phyloP scores from a whole-genome alignment of 768 basidiomycete genomes.

The Mycena vitilis region DNA sequence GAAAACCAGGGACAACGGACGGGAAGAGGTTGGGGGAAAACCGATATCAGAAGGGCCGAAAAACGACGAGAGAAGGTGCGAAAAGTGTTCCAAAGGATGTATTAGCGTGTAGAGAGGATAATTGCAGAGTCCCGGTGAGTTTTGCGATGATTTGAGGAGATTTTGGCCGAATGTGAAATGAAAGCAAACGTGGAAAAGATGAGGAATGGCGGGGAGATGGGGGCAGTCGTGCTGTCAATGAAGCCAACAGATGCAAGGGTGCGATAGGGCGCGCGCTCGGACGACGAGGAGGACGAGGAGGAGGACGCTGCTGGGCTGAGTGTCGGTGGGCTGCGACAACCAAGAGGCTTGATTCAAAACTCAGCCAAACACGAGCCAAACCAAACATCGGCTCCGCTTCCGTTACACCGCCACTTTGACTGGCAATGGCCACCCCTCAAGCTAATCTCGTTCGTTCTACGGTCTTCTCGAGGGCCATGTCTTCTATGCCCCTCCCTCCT shows the following conservation, averaged over 20 bases:
- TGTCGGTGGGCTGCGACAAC: constrained; percentile 23
- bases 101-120: constrained; percentile 33
- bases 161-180: constrained; percentile 25
- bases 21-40: constrained; percentile 25
- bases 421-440: no score
- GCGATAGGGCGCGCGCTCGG: constrained; percentile 25
- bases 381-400: no score
- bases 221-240: constrained; percentile 33
- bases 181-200: constrained; percentile 22
- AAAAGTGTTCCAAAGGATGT: constrained; percentile 28
- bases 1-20: constrained; percentile 27
- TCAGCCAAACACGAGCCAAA: no score
- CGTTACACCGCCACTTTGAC: no score
- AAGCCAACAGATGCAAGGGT: constrained; percentile 36
- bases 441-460: no score
- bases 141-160: constrained; percentile 31
- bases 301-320: constrained; percentile 19
- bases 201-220: constrained; percentile 5
- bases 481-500: no score
- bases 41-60: constrained; percentile 25
- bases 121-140: constrained; percentile 30
- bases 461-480: no score
- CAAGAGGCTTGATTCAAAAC: constrained; percentile 6
- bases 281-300: constrained; percentile 5
- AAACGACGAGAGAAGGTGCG: constrained; percentile 30